Percentiles rank a stretch among this genome's conserved stretches.
These are phyloP conservation scores for Trichoderma virens DNA, from an alignment of 495 filamentous ascomycete genomes.

Conservation along the genomic window DNA sequence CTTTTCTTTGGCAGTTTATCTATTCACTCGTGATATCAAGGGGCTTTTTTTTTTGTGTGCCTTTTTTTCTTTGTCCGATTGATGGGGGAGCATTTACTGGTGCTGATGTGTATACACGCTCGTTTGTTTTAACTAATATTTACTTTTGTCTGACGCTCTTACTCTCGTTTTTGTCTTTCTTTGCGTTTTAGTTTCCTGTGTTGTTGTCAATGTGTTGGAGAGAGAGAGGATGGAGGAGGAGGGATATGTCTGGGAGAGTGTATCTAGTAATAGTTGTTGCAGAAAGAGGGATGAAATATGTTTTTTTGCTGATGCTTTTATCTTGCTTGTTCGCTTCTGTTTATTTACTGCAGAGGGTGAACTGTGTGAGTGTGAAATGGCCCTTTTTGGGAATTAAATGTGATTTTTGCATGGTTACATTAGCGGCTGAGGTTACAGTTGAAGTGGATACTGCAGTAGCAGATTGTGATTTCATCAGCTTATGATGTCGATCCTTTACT, in stretches of 20 bases:
- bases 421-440: too few relatives aligned
- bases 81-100: background rate
- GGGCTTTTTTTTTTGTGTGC: background rate
- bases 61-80: background rate
- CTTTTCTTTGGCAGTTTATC: background rate
- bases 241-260: background rate
- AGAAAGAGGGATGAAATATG: background rate
- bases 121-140: background rate
- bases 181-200: background rate
- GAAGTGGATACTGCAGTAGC: too few relatives aligned
- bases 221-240: background rate
- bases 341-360: too few relatives aligned
- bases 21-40: background rate
- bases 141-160: background rate
- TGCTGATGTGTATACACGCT: constrained; percentile 5
- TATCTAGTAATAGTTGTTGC: background rate
- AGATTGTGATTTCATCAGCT: too few relatives aligned
- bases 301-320: background rate
- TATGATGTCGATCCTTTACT: too few relatives aligned
- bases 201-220: background rate
- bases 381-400: too few relatives aligned
- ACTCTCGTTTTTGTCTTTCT: background rate
- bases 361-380: too few relatives aligned
- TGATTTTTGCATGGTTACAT: too few relatives aligned
- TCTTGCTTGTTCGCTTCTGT: too few relatives aligned